Conservation (phyloP, 345 rosid genomes). For the Melaleuca quinquenervia region DNA sequence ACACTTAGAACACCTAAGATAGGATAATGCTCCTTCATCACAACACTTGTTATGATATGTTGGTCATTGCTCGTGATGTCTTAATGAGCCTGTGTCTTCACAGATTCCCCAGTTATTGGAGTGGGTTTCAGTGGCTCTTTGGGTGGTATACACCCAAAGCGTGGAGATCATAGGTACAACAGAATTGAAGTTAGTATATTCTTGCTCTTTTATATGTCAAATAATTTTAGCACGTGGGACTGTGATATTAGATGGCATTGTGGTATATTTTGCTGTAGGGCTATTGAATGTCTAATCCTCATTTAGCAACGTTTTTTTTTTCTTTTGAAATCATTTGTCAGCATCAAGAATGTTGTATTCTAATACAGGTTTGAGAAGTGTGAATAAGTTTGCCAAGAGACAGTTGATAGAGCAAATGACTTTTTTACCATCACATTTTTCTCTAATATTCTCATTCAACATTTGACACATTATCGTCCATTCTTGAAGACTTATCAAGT, state of each 20-base stretch:
- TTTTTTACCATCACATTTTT: neutral
- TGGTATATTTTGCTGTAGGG: neutral
- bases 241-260: neutral
- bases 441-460: neutral
- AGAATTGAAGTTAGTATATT: neutral
- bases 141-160: conserved; percentile 50
- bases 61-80: neutral
- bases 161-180: conserved; percentile 70
- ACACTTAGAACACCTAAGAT: neutral
- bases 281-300: neutral
- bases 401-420: neutral
- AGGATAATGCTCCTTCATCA: neutral
- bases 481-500: neutral
- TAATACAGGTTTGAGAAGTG: neutral
- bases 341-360: neutral
- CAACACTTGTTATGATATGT: neutral
- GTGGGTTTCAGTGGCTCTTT: conserved; percentile 83
- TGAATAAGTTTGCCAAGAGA: neutral
- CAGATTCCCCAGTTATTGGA: conserved; percentile 71
- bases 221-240: neutral
- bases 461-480: neutral
- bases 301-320: neutral
- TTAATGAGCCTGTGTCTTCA: neutral
- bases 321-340: neutral
- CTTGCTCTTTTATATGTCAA: neutral